Evolutionary conservation across 2,329 filamentous ascomycete genomes (phyloP), one percentile per base, ranked within the genome.

Genomic region (Hymenoscyphus albidus): DNA sequence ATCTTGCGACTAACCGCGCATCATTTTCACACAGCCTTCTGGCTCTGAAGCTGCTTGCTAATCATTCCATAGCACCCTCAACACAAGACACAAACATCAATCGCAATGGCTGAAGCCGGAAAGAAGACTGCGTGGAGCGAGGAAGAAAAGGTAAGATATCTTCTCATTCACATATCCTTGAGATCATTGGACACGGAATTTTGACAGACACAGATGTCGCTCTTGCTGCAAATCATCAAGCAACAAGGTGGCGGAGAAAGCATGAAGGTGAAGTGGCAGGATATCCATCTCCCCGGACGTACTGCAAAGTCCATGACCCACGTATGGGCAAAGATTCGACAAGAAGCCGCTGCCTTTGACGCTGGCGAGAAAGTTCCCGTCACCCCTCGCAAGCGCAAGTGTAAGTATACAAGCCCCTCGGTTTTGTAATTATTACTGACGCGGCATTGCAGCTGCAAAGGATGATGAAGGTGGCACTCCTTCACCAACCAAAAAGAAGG

Each of bases 141-240:
- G 22, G 22, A 6, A n/a, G 59, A 61, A n/a, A 61, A 61, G 59
- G 59, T 54, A 61, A 31, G 27, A 18, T 7, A 4, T 27, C 42
- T 38, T 3, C 22, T 27, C 9, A 22, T 27, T 35, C 3, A 6
- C 35, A 35, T 10, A 35, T 7, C 35, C 9, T 35, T 4, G 18
- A 22, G 2, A 9, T 32, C n/a, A n/a, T 35, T 32, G 9, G 5
- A 40, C n/a, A 27, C 40, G 22, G 4, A 31, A 40, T 16, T 2
- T 22, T 62, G 38, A 62, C 39, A 58, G 5, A 4, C 3, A 7
- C 35, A 62, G 61, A 58, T 48, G 39, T 58, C 61, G n/a, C 39
- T 62, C 18, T 39, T 62, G n/a, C n/a, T 62, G n/a, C 61, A 62
- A 31, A 62, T 62, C 54, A 62, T 62, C 55, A 44, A 51, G 44